Conservation (phyloP, 306 rosid species). For the Castanea crenata region DNA sequence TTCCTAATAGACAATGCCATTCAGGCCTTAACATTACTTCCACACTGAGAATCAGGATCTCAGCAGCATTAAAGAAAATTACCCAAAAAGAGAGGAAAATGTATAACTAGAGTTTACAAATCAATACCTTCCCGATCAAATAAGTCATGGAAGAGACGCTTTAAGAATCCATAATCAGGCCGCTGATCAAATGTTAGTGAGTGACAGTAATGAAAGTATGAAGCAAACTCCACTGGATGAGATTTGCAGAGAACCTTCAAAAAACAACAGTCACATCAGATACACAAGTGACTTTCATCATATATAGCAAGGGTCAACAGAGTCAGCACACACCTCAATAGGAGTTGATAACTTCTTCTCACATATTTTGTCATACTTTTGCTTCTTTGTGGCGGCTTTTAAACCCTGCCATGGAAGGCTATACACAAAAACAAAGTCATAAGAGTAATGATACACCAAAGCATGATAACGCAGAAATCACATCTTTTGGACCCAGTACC, state of each 20-base stretch:
- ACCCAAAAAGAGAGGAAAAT: neutral
- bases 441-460: neutral
- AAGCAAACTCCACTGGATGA: slow-evolving; percentile 93
- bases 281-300: neutral
- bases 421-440: slow-evolving; percentile 23
- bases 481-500: neutral
- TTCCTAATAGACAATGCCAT: neutral
- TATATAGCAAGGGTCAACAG: slow-evolving; percentile 15
- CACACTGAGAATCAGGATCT: neutral
- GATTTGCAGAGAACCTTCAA: slow-evolving; percentile 84
- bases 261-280: slow-evolving; percentile 28
- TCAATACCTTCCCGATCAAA: slow-evolving; percentile 82
- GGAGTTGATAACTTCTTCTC: slow-evolving; percentile 97
- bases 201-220: slow-evolving; percentile 95
- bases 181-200: slow-evolving; percentile 91
- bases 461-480: neutral
- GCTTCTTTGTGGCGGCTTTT: slow-evolving; percentile 97
- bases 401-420: slow-evolving; percentile 99
- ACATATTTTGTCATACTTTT: slow-evolving; percentile 94
- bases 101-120: neutral
- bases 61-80: neutral
- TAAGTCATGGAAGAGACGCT: slow-evolving; percentile 81
- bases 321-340: slow-evolving; percentile 61
- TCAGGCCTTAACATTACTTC: neutral
- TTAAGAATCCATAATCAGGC: slow-evolving; percentile 98